Evolutionary conservation across 345 rosid genomes (phyloP).

Genomic region (Rhodamnia argentea): DNA sequence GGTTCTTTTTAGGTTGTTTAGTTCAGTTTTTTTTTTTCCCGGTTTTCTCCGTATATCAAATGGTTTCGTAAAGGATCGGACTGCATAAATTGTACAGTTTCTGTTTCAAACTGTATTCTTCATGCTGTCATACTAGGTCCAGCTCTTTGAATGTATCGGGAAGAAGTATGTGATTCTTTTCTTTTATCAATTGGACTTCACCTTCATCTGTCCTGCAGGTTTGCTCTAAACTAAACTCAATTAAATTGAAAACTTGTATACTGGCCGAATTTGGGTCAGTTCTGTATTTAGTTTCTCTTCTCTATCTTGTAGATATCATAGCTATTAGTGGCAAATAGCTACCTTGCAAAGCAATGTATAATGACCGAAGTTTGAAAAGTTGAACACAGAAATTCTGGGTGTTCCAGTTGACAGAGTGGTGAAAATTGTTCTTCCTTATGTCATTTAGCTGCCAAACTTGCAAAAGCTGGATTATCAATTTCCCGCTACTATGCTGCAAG

Average conservation of each 20-base stretch:
- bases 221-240: neutral
- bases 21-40: too few species aligned
- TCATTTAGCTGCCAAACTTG: neutral
- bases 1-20: too few species aligned
- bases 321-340: conserved; percentile 78
- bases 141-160: conserved; percentile 64
- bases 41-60: too few species aligned
- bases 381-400: conserved; percentile 76
- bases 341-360: too few species aligned
- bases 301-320: conserved; percentile 56
- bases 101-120: neutral
- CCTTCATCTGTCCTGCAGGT: conserved; percentile 96
- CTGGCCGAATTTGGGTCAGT: neutral
- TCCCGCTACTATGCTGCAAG: neutral
- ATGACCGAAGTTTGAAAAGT: conserved; percentile 51
- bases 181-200: conserved; percentile 94
- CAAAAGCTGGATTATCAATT: neutral
- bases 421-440: conserved; percentile 5
- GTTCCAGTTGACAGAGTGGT: conserved; percentile 87
- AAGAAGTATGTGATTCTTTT: conserved; percentile 87
- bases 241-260: neutral
- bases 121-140: conserved; percentile 42
- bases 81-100: too few species aligned
- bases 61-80: too few species aligned
- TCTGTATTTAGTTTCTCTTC: neutral